A percentile compares a stretch with the other conserved stretches of the same genome.
phyloP scores from a whole-genome alignment of 768 basidiomycete species.

The Glaciozyma martinii region DNA sequence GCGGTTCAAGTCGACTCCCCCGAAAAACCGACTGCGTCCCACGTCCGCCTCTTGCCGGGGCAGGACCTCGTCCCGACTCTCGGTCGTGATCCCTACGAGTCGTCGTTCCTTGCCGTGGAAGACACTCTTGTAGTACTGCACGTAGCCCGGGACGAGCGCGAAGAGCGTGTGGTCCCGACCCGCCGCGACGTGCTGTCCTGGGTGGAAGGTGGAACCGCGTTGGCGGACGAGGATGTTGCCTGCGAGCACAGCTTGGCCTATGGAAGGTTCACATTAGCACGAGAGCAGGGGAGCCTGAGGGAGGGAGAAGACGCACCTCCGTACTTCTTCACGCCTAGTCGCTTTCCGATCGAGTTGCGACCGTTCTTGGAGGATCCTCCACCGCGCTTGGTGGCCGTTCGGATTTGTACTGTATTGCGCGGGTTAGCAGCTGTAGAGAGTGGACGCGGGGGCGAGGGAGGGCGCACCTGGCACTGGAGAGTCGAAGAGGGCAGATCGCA shows the following conservation, averaged over 20 bases:
- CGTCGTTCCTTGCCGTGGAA: conserved; percentile 54
- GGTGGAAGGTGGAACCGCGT: conserved; percentile 82
- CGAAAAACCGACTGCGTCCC: conserved; percentile 81
- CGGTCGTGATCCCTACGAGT: conserved; percentile 73
- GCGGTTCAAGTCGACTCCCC: conserved; percentile 50
- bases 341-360: conserved; percentile 83
- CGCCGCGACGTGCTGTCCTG: conserved; percentile 88
- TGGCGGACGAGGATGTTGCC: conserved; percentile 96
- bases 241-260: conserved; percentile 84
- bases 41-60: conserved; percentile 64
- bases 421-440: neutral
- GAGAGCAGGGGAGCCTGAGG: neutral
- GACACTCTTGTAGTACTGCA: conserved; percentile 78
- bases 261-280: neutral
- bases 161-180: conserved; percentile 93
- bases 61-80: conserved; percentile 64
- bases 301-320: conserved; percentile 53
- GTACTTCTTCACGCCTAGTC: conserved; percentile 91
- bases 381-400: conserved; percentile 92
- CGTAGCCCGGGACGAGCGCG: conserved; percentile 78
- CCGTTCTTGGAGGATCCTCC: conserved; percentile 91
- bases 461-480: conserved; percentile 4
- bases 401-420: conserved; percentile 47
- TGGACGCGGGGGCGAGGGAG: neutral
- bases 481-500: conserved; percentile 22